phyloP scores from a whole-genome alignment of 2,329 filamentous ascomycete species.

The Akanthomyces muscarius region DNA sequence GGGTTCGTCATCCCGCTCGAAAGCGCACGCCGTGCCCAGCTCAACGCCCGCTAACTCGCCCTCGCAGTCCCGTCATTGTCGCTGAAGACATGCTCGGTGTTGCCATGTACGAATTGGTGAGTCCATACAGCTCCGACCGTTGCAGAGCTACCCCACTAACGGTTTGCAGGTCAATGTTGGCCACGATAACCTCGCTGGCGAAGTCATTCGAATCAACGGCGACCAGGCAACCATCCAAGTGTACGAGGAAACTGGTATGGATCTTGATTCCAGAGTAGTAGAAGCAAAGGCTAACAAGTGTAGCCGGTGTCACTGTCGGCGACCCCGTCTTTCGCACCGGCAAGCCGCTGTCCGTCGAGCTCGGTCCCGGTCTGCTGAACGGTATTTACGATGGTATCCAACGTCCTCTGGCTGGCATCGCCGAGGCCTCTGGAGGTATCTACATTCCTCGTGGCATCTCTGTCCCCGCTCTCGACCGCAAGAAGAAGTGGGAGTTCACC shows the following conservation, averaged over 20 bases:
- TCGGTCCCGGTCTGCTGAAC: conserved; percentile 94
- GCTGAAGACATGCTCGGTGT: conserved; percentile 98
- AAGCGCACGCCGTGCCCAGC: conserved; percentile 1
- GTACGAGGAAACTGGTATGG: conserved; percentile 93
- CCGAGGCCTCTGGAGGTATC: conserved; percentile 75
- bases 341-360: conserved; percentile 95
- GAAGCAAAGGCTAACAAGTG: conserved; percentile 17
- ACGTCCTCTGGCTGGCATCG: conserved; percentile 83
- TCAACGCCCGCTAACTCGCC: conserved; percentile 29
- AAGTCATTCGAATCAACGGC: conserved; percentile 95
- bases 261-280: background rate
- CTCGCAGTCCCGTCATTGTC: conserved; percentile 77
- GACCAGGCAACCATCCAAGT: conserved; percentile 98
- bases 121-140: conserved; percentile 26
- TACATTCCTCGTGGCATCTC: conserved; percentile 96
- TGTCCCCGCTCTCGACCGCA: conserved; percentile 80
- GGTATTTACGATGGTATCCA: conserved; percentile 99
- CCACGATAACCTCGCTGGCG: conserved; percentile 85
- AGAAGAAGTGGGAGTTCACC: conserved; percentile 95
- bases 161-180: conserved; percentile 77
- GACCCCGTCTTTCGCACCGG: conserved; percentile 87
- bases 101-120: conserved; percentile 98
- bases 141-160: conserved; percentile 13
- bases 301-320: conserved; percentile 91
- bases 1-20: conserved; percentile 45